These are phyloP conservation scores for Papiliotrema terrestris DNA, from an alignment of 1,284 basidiomycete species.

Conservation along the genomic window DNA sequence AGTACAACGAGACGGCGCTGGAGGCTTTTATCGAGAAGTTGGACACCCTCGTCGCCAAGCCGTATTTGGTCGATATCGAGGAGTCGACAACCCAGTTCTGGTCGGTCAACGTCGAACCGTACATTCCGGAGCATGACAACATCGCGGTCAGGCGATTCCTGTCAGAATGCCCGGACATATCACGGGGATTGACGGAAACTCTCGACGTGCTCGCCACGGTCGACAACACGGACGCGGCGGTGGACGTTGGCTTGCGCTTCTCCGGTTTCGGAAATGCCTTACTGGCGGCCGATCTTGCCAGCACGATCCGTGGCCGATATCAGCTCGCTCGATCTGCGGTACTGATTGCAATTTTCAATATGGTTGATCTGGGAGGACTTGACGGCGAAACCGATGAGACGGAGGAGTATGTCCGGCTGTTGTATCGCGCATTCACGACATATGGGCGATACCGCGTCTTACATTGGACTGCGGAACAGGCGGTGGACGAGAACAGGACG, in stretches of 20 bases:
- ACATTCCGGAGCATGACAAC: conserved; percentile 24
- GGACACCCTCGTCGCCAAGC: not conserved
- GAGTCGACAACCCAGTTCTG: conserved; percentile 17
- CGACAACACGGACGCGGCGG: not conserved
- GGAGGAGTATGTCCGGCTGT: conserved; percentile 32
- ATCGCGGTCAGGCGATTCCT: conserved; percentile 17
- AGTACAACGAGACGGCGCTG: not conserved
- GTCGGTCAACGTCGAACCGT: conserved; percentile 30
- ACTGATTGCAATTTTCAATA: conserved; percentile 41
- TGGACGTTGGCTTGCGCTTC: conserved; percentile 14
- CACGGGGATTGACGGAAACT: conserved; percentile 18
- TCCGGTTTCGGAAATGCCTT: conserved; percentile 43
- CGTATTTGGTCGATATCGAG: not conserved
- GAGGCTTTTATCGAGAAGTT: not conserved
- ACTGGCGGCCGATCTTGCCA: conserved; percentile 31
- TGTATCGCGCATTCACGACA: conserved; percentile 33
- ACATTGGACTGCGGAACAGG: conserved; percentile 41
- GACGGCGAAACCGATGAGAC: conserved; percentile 25
- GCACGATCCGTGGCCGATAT: conserved; percentile 36
- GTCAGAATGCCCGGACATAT: conserved; percentile 14
- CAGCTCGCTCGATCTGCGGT: conserved; percentile 39
- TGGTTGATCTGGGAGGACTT: conserved; percentile 24
- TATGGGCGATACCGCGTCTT: conserved; percentile 43
- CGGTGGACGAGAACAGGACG: conserved; percentile 17
- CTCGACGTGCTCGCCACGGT: conserved; percentile 27